These are phyloP conservation scores for Coemansia sp. DNA, from an alignment of 192 early-diverging fungal genomes.

Conservation along the genomic window DNA sequence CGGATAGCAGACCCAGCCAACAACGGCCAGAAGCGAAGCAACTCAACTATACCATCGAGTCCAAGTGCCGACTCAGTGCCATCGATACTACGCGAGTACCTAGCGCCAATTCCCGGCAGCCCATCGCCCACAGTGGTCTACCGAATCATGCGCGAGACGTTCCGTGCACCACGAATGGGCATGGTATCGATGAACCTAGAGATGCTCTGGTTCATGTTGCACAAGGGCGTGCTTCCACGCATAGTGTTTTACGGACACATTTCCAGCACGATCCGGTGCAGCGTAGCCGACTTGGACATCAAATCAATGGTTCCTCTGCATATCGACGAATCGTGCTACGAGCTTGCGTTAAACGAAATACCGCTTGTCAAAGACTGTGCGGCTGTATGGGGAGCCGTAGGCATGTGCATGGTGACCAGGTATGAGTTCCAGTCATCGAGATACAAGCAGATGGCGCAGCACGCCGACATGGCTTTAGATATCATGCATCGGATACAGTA, in stretches of 20 bases:
- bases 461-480: constrained; percentile 35
- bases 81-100: constrained; percentile 32
- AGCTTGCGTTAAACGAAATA: constrained; percentile 34
- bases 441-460: constrained; percentile 41
- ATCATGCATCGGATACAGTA: constrained; percentile 35
- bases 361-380: constrained; percentile 23
- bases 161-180: constrained; percentile 48
- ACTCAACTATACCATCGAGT: not conserved
- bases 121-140: constrained; percentile 31
- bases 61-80: constrained; percentile 15
- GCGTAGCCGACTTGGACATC: constrained; percentile 26
- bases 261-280: constrained; percentile 41
- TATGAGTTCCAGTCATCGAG: constrained; percentile 52
- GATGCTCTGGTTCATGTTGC: constrained; percentile 47
- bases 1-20: not conserved
- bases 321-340: constrained; percentile 47
- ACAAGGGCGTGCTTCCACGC: constrained; percentile 40
- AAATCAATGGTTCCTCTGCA: constrained; percentile 36
- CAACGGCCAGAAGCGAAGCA: not conserved
- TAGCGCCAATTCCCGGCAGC: constrained; percentile 28
- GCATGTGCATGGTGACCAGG: constrained; percentile 39
- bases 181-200: constrained; percentile 49
- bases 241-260: constrained; percentile 51
- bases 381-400: constrained; percentile 42
- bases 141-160: constrained; percentile 48